phyloP scores from a whole-genome alignment of 305 asterid species.

The Plantago lanceolata region DNA sequence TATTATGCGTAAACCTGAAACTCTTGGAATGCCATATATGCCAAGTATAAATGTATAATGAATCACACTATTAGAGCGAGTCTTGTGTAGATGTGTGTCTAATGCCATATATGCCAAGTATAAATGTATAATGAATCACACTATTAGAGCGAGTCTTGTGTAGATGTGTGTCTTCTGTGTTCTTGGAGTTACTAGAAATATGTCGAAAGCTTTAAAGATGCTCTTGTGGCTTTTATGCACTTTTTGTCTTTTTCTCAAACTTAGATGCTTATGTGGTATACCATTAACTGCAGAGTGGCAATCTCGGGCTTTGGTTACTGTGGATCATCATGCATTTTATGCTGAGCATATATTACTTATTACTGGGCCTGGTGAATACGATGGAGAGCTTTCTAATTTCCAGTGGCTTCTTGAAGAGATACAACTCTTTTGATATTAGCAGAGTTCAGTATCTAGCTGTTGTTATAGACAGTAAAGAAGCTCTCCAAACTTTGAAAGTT shows the following conservation, averaged over 20 bases:
- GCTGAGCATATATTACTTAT: conserved; percentile 58
- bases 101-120: too few relatives aligned
- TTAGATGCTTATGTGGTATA: conserved; percentile 24
- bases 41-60: too few relatives aligned
- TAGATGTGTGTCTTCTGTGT: background rate
- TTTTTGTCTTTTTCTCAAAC: background rate
- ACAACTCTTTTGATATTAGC: conserved; percentile 51
- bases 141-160: too few relatives aligned
- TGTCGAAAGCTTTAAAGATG: too few relatives aligned
- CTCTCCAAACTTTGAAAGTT: conserved; percentile 57
- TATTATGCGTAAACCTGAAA: too few relatives aligned
- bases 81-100: background rate
- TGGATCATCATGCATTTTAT: conserved; percentile 68
- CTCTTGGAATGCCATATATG: too few relatives aligned
- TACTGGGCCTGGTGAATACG: conserved; percentile 38
- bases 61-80: too few relatives aligned
- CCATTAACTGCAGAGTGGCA: conserved; percentile 40
- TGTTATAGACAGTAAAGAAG: conserved; percentile 91
- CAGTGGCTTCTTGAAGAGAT: conserved; percentile 46
- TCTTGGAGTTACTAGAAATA: background rate
- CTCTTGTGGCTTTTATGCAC: background rate
- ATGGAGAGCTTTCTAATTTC: conserved; percentile 73
- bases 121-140: too few relatives aligned
- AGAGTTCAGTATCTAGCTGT: conserved; percentile 73
- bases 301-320: conserved; percentile 45